phyloP scores from a whole-genome alignment of 805 yeast species.

The Candida khao-thaluensis region DNA sequence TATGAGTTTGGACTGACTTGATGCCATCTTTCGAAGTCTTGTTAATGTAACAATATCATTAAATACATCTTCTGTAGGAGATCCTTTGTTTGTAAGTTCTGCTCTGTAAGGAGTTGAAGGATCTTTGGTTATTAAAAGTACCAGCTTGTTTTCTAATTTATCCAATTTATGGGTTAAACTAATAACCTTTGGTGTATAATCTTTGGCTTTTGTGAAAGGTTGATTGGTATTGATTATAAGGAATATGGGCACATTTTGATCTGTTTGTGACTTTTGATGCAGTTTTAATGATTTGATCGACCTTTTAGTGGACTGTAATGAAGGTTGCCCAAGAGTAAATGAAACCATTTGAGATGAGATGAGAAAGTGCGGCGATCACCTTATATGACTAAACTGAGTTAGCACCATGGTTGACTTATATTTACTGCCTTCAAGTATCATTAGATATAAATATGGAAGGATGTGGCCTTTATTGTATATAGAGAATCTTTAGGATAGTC shows the following conservation, averaged over 20 bases:
- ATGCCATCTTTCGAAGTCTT: conserved; percentile 48
- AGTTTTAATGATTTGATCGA: conserved; percentile 12
- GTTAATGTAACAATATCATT: conserved; percentile 60
- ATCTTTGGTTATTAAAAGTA: conserved; percentile 70
- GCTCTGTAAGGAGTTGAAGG: conserved; percentile 59
- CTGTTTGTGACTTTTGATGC: conserved; percentile 17
- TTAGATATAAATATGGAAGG: no score
- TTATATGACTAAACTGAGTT: no score
- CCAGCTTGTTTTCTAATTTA: conserved; percentile 47
- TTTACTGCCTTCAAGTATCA: no score
- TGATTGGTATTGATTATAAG: conserved; percentile 35
- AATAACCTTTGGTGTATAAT: conserved; percentile 42
- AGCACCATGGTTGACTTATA: no score
- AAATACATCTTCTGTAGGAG: conserved; percentile 61
- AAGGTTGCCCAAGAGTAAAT: background rate
- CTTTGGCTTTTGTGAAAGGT: conserved; percentile 29
- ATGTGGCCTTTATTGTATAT: no score
- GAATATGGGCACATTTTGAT: conserved; percentile 24
- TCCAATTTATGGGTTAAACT: conserved; percentile 56
- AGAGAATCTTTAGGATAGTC: no score
- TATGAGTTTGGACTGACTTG: conserved; percentile 44
- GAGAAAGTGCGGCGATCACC: conserved; percentile 1
- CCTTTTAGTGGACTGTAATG: conserved; percentile 11
- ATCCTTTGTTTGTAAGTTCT: conserved; percentile 46
- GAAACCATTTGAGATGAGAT: conserved; percentile 5